phyloP scores from a whole-genome alignment of 192 early-diverging fungal genomes.

The Backusella australiensis region DNA sequence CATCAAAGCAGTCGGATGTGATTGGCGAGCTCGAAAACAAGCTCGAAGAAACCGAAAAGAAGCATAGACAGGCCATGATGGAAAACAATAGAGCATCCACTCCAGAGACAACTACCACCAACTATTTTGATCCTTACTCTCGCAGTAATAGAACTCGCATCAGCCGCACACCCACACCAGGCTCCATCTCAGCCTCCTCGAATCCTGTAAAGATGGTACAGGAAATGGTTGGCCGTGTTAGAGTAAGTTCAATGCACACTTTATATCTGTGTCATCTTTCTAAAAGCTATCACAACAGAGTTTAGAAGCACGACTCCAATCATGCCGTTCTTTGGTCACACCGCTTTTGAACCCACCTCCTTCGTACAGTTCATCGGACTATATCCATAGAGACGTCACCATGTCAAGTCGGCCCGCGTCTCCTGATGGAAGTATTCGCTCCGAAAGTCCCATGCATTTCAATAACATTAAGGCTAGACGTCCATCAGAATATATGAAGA shows the following conservation, averaged over 20 bases:
- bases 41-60: slow-evolving; percentile 21
- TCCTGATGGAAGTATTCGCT: slow-evolving; percentile 19
- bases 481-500: slow-evolving; percentile 31
- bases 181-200: slow-evolving; percentile 27
- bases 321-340: slow-evolving; percentile 72
- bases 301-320: slow-evolving; percentile 69
- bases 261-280: neutral
- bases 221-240: slow-evolving; percentile 76
- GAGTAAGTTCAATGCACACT: slow-evolving; percentile 38
- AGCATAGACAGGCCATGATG: slow-evolving; percentile 17
- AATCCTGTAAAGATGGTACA: slow-evolving; percentile 70
- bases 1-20: slow-evolving; percentile 7
- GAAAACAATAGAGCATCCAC: slow-evolving; percentile 23
- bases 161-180: slow-evolving; percentile 14
- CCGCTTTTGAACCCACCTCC: slow-evolving; percentile 62
- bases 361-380: slow-evolving; percentile 31
- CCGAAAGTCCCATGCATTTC: slow-evolving; percentile 25
- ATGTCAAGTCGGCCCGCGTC: slow-evolving; percentile 16
- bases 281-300: slow-evolving; percentile 37
- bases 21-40: slow-evolving; percentile 31
- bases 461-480: slow-evolving; percentile 31
- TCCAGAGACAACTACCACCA: slow-evolving; percentile 6
- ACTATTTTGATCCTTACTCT: slow-evolving; percentile 28
- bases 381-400: slow-evolving; percentile 15
- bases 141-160: slow-evolving; percentile 22